phyloP scores from a whole-genome alignment of 352 stramenopile species.

The Globisporangium camurandrum region DNA sequence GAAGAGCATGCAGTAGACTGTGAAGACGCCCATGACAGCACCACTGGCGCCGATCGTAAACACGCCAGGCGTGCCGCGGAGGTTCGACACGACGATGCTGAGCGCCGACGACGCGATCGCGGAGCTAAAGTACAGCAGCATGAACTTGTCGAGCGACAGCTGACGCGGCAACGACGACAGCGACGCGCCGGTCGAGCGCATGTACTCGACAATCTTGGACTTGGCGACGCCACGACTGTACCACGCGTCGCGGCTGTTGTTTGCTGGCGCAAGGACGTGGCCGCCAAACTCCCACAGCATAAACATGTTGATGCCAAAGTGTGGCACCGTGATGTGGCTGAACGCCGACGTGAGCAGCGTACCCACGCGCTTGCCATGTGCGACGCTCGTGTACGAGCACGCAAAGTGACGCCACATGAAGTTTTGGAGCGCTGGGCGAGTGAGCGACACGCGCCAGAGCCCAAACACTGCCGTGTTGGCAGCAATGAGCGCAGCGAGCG shows the following conservation, averaged over 20 bases:
- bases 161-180: constrained; percentile 12
- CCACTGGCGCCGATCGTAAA: constrained; percentile 79
- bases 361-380: constrained; percentile 53
- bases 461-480: constrained; percentile 65
- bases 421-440: constrained; percentile 31
- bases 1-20: constrained; percentile 66
- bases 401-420: constrained; percentile 84
- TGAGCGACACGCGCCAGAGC: constrained; percentile 62
- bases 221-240: constrained; percentile 42
- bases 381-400: constrained; percentile 71
- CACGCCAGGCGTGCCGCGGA: constrained; percentile 48
- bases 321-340: constrained; percentile 75
- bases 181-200: constrained; percentile 20
- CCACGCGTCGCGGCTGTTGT: constrained; percentile 33
- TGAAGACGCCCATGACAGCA: constrained; percentile 75
- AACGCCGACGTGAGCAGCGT: constrained; percentile 75
- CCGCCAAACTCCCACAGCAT: constrained; percentile 84
- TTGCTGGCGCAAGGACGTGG: constrained; percentile 49
- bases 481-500: constrained; percentile 53
- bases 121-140: constrained; percentile 65
- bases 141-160: constrained; percentile 54
- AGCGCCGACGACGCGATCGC: constrained; percentile 59
- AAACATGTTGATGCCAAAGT: constrained; percentile 86
- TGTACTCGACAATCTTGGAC: constrained; percentile 36
- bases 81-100: constrained; percentile 56